Conservation (phyloP, 768 basidiomycete species). For the Solioccasus polychromus region DNA sequence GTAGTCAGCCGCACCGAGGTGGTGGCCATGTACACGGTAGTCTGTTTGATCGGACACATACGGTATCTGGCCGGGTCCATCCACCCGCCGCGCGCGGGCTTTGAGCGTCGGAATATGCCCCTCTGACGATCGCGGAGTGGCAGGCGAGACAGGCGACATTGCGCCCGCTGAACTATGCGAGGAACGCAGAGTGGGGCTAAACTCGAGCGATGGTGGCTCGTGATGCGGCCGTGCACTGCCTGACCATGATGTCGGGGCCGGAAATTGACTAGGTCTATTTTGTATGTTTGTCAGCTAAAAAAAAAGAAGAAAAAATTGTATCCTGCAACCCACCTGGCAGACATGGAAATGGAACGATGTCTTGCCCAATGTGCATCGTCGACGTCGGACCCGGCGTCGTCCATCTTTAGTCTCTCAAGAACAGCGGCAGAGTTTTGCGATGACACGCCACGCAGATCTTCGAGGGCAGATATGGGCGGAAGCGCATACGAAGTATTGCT, state of each 20-base stretch:
- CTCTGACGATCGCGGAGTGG: slow-evolving; percentile 48
- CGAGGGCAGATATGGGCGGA: slow-evolving; percentile 68
- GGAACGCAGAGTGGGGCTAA: slow-evolving; percentile 29
- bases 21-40: slow-evolving; percentile 13
- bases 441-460: slow-evolving; percentile 53
- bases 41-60: slow-evolving; percentile 12
- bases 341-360: slow-evolving; percentile 44
- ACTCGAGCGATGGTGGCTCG: slow-evolving; percentile 22
- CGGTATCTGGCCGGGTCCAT: slow-evolving; percentile 10
- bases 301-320: background rate
- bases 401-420: slow-evolving; percentile 56
- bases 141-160: slow-evolving; percentile 49
- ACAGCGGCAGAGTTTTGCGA: slow-evolving; percentile 63
- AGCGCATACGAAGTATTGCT: slow-evolving; percentile 48
- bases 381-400: slow-evolving; percentile 37
- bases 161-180: slow-evolving; percentile 46
- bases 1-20: slow-evolving; percentile 8
- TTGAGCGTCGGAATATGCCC: slow-evolving; percentile 14
- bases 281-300: slow-evolving; percentile 1
- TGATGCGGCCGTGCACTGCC: slow-evolving; percentile 14
- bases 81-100: slow-evolving; percentile 7
- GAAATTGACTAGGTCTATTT: slow-evolving; percentile 18
- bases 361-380: slow-evolving; percentile 34
- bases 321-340: slow-evolving; percentile 32
- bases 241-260: slow-evolving; percentile 26